phyloP scores from a whole-genome alignment of 768 basidiomycete species.

The Imleria badia region DNA sequence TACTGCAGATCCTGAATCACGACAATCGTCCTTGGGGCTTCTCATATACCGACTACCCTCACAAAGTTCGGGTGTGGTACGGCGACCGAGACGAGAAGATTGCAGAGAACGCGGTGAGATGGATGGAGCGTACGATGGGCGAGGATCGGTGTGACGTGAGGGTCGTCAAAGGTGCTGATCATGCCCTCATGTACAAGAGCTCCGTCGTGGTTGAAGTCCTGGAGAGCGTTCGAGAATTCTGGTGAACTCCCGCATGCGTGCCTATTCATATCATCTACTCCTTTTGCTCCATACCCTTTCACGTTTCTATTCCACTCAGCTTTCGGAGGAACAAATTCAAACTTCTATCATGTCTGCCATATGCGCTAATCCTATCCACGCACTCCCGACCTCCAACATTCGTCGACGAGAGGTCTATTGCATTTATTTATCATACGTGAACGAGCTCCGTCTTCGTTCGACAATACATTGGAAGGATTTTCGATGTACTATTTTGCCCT shows the following conservation, averaged over 20 bases:
- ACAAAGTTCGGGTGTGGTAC: slow-evolving; percentile 84
- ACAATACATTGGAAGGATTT: slow-evolving; percentile 25
- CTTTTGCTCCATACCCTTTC: slow-evolving; percentile 21
- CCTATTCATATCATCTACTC: slow-evolving; percentile 6
- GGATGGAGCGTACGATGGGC: slow-evolving; percentile 89
- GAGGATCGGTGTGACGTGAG: slow-evolving; percentile 72
- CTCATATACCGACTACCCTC: slow-evolving; percentile 76
- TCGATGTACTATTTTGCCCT: slow-evolving; percentile 31
- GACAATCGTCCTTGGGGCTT: slow-evolving; percentile 90
- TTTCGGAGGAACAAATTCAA: slow-evolving; percentile 16
- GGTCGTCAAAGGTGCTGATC: slow-evolving; percentile 86
- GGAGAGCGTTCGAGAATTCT: slow-evolving; percentile 63
- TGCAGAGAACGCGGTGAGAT: slow-evolving; percentile 83
- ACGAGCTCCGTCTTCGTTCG: slow-evolving; percentile 16
- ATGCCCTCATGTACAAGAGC: slow-evolving; percentile 91
- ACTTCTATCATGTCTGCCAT: not conserved
- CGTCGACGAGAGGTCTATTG: slow-evolving; percentile 12
- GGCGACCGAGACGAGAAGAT: slow-evolving; percentile 95
- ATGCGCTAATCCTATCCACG: slow-evolving; percentile 7
- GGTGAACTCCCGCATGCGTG: slow-evolving; percentile 33
- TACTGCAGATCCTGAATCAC: slow-evolving; percentile 89
- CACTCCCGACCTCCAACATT: slow-evolving; percentile 7
- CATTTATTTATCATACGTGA: slow-evolving; percentile 21
- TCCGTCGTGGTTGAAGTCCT: slow-evolving; percentile 83
- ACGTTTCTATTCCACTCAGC: slow-evolving; percentile 6